Conservation (phyloP, 2,329 filamentous ascomycete species). For the Stachybotrys elegans region DNA sequence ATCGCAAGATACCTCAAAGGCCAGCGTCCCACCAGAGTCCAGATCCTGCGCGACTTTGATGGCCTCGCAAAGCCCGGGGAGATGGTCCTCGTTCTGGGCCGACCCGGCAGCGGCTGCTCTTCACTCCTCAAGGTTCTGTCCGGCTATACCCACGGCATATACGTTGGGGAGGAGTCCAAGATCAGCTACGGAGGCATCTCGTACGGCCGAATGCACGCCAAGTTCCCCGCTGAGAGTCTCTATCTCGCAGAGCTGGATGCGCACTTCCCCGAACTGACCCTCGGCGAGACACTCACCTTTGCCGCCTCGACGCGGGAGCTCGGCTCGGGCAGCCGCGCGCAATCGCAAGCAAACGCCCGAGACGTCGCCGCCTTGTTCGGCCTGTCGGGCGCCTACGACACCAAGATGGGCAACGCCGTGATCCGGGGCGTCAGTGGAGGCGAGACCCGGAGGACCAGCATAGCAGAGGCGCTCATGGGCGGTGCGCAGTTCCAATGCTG, state of each 20-base stretch:
- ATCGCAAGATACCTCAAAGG: background rate
- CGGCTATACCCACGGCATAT: conserved; percentile 37
- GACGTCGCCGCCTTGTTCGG: conserved; percentile 65
- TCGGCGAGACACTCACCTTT: conserved; percentile 75
- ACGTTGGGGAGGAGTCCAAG: background rate
- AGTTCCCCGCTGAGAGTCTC: conserved; percentile 61
- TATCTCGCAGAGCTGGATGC: conserved; percentile 80
- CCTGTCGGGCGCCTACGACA: conserved; percentile 74
- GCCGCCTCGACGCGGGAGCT: conserved; percentile 68
- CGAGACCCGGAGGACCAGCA: conserved; percentile 69
- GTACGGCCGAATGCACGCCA: background rate
- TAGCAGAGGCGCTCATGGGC: conserved; percentile 55
- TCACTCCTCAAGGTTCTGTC: conserved; percentile 49
- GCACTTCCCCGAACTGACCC: conserved; percentile 75
- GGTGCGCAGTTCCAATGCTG: conserved; percentile 12
- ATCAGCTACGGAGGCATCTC: conserved; percentile 39
- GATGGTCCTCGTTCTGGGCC: conserved; percentile 34
- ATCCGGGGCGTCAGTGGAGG: conserved; percentile 73
- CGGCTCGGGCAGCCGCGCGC: conserved; percentile 58
- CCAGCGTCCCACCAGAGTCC: background rate
- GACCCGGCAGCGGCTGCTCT: conserved; percentile 45
- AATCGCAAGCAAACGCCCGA: conserved; percentile 59
- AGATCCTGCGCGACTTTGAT: background rate
- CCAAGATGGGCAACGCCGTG: conserved; percentile 71
- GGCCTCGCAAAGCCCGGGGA: conserved; percentile 3